phyloP scores from a whole-genome alignment of 306 rosid genomes.

The Trichosanthes truncata region DNA sequence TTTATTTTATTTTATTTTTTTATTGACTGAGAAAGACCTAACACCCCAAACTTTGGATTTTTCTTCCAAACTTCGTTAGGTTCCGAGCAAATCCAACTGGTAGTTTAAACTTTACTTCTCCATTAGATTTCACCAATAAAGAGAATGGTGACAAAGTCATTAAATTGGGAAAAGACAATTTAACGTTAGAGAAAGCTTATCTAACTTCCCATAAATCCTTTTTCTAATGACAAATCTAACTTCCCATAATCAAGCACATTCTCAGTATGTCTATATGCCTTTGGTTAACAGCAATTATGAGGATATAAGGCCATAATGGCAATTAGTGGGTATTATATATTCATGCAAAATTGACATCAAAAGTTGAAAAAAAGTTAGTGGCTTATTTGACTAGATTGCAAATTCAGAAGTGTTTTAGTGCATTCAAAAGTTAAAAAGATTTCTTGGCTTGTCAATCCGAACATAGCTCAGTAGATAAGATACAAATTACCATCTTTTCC shows the following conservation, averaged over 20 bases:
- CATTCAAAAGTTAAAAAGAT: too few relatives aligned
- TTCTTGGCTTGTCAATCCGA: too few relatives aligned
- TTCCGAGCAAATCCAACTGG: not conserved
- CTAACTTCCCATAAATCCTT: not conserved
- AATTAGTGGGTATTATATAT: not conserved
- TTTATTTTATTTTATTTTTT: not conserved
- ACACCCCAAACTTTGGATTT: not conserved
- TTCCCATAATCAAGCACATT: not conserved
- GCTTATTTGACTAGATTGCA: not conserved
- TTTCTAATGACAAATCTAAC: not conserved
- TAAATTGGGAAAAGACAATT: not conserved
- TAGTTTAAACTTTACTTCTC: not conserved
- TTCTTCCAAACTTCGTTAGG: not conserved
- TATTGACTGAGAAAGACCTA: not conserved
- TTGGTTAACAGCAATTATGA: not conserved
- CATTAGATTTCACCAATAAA: not conserved
- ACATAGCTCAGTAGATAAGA: too few relatives aligned
- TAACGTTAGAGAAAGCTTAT: not conserved
- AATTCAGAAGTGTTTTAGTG: not conserved
- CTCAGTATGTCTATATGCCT: not conserved
- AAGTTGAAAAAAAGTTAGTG: not conserved
- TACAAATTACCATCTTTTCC: too few relatives aligned
- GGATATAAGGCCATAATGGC: too few relatives aligned
- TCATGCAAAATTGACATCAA: not conserved
- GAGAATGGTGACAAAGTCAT: not conserved